Evolutionary conservation across 306 rosid genomes (phyloP), one percentile per base, ranked within the genome.

Genomic region (Ziziphus jujuba): DNA sequence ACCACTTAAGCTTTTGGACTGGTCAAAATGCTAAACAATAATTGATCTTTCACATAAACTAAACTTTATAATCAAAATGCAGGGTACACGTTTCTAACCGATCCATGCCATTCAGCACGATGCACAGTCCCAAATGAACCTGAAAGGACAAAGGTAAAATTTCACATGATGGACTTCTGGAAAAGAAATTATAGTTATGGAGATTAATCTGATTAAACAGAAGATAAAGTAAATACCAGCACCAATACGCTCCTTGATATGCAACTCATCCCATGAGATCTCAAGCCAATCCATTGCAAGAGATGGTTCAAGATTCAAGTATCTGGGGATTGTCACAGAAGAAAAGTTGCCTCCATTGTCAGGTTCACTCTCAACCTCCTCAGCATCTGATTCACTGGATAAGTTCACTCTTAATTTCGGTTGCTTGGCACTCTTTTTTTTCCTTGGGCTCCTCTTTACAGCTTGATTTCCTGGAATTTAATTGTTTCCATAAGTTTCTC

Each of bases 221-320:
- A 51, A 66, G 57, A 63, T 63, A 73, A 68, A 58, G 24, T 50
- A 73, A 55, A 34, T 93, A 93, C 99, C 99, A 53, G 99, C 99
- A 73, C 99, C 99, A 64, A 93, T 84, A 15, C 90, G 92, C 75
- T 93, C 99, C 78, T 84, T 93, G 65, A 93, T 79, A 31, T 79
- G 78, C 57, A 93, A 78, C 68, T 93, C 99, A 33, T 93, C 95
- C 99, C 99, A 93, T 6, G 97, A 80, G 70, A 93, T 93, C 80
- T 93, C 99, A 74, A 93, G 92, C 99, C 99, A 93, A 72, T 93
- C 97, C 97, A 90, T 90, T 78, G 99, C 95, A 57, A 93, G 96
- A 70, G 97, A 88, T 14, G 99, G 99, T 77, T 93, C 97, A 58
- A 93, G 88, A 75, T 66, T 83, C 73, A 90, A 59, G 67, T 90